Evolutionary conservation across 805 yeast genomes (phyloP).

Genomic region (Wickerhamomyces kurtzmanii): DNA sequence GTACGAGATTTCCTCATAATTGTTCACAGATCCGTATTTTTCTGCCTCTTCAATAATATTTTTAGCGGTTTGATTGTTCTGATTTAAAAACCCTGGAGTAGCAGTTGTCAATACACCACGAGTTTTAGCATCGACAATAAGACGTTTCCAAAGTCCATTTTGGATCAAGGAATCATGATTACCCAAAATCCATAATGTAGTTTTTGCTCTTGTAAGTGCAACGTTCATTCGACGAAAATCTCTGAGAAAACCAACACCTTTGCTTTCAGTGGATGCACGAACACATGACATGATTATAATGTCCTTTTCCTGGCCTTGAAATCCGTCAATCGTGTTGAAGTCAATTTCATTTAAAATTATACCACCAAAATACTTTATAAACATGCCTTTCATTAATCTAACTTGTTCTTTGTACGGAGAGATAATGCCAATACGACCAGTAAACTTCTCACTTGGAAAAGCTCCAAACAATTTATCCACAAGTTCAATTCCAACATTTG

Average conservation of each 20-base stretch:
- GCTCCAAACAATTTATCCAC: slow-evolving; percentile 39
- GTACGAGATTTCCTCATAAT: too few species aligned
- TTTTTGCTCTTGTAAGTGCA: slow-evolving; percentile 87
- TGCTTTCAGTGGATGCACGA: slow-evolving; percentile 56
- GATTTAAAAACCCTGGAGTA: slow-evolving; percentile 6
- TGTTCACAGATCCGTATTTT: too few species aligned
- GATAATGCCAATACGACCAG: slow-evolving; percentile 77
- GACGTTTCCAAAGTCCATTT: slow-evolving; percentile 64
- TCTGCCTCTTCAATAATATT: too few species aligned
- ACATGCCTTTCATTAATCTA: slow-evolving; percentile 41
- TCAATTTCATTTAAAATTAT: slow-evolving; percentile 58
- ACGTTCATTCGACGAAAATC: slow-evolving; percentile 96
- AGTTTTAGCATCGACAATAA: slow-evolving; percentile 54
- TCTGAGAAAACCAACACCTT: slow-evolving; percentile 76
- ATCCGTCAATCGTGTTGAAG: slow-evolving; percentile 95
- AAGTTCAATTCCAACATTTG: slow-evolving; percentile 61
- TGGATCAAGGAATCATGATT: slow-evolving; percentile 52
- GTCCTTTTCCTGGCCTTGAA: slow-evolving; percentile 97
- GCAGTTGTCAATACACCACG: slow-evolving; percentile 23
- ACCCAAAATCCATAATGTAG: slow-evolving; percentile 91
- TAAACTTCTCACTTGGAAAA: slow-evolving; percentile 39
- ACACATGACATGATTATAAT: slow-evolving; percentile 93
- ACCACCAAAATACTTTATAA: slow-evolving; percentile 52
- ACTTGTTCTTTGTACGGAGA: slow-evolving; percentile 95
- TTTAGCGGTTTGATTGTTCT: too few species aligned